A percentile compares a stretch with the other conserved stretches of the same genome.
Conservation (phyloP, 148 eudicot species). For the Vaccinium myrtillus region DNA sequence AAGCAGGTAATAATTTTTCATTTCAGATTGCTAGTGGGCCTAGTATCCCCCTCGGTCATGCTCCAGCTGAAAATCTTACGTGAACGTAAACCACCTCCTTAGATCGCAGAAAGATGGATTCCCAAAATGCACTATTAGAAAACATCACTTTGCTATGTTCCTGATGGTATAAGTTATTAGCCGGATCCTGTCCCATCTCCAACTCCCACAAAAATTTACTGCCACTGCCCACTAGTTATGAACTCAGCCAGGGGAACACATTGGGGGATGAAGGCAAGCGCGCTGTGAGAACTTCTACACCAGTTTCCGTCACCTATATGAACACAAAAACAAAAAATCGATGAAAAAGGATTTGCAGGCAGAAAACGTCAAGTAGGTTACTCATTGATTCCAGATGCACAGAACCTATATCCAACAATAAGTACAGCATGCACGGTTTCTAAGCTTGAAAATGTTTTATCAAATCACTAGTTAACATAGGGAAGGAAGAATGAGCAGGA, state of each 20-base stretch:
- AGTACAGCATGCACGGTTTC: background rate
- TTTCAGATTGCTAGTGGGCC: constrained; percentile 85
- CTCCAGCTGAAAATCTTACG: background rate
- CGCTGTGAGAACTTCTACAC: constrained; percentile 88
- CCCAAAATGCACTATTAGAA: background rate
- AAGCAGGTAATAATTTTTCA: background rate
- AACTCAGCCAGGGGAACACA: constrained; percentile 81
- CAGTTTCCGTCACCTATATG: constrained; percentile 87
- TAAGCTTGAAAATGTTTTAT: background rate
- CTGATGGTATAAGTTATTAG: background rate
- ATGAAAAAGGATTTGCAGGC: background rate
- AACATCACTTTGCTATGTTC: background rate
- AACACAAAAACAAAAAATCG: background rate
- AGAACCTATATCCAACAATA: background rate
- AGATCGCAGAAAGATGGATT: background rate
- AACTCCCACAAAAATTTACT: background rate
- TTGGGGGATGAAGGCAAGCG: constrained; percentile 87
- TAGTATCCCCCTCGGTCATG: no score
- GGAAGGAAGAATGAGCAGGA: background rate
- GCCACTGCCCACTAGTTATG: constrained; percentile 18
- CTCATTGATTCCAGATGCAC: background rate
- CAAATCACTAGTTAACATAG: background rate
- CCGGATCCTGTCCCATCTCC: background rate
- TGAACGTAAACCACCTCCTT: background rate
- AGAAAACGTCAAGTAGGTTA: background rate